phyloP scores from a whole-genome alignment of 345 rosid genomes.

The Eucalyptus sp. region DNA sequence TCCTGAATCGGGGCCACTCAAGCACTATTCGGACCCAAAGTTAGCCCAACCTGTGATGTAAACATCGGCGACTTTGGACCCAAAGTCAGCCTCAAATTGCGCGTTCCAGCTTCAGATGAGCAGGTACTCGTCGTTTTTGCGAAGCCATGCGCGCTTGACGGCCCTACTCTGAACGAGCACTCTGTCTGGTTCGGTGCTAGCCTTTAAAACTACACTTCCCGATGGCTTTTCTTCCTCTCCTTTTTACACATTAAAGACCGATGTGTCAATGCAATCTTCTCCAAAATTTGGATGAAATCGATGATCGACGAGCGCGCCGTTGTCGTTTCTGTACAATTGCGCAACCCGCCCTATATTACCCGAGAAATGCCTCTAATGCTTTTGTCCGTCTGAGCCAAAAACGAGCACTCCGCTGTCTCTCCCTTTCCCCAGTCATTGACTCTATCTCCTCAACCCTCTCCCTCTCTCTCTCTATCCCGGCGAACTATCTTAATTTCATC shows the following conservation, averaged over 20 bases:
- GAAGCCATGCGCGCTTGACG: background rate
- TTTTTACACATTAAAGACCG: background rate
- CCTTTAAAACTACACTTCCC: background rate
- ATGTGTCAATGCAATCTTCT: background rate
- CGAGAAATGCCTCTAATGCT: background rate
- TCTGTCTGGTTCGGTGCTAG: background rate
- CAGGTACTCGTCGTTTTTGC: background rate
- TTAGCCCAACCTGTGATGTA: background rate
- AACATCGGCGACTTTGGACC: background rate
- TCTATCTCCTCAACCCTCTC: background rate
- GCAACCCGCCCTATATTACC: background rate
- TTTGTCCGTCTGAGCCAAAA: background rate
- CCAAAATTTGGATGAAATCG: background rate
- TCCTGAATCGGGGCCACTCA: no score
- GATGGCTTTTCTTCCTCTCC: background rate
- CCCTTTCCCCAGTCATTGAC: background rate
- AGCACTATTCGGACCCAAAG: no score
- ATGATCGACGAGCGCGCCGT: background rate
- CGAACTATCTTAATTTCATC: background rate
- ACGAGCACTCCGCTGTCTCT: background rate
- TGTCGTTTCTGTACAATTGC: background rate
- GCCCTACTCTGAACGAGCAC: background rate
- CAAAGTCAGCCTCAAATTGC: background rate
- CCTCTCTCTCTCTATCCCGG: background rate
- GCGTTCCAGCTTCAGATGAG: background rate